Evolutionary conservation across 495 filamentous ascomycete species (phyloP).

Genomic region (Penicillium bovifimosum): DNA sequence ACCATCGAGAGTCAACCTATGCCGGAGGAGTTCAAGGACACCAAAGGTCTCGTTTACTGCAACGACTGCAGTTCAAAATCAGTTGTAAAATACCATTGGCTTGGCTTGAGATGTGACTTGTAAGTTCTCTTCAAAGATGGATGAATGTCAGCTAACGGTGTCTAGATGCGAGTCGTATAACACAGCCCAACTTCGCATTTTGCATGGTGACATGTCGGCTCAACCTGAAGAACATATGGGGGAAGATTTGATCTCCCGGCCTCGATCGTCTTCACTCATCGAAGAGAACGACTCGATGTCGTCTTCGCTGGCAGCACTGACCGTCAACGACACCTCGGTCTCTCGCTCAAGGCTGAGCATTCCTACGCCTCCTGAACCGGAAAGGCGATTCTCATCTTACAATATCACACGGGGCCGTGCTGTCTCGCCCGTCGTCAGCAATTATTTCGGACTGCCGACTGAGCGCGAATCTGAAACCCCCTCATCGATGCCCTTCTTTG

Average conservation of each 20-base stretch:
- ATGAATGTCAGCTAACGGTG: constrained; percentile 13
- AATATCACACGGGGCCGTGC: constrained; percentile 39
- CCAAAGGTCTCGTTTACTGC: constrained; percentile 77
- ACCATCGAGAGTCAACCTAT: constrained; percentile 87
- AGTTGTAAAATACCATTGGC: constrained; percentile 85
- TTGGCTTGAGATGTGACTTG: constrained; percentile 84
- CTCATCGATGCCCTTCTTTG: constrained; percentile 34
- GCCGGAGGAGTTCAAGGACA: constrained; percentile 74
- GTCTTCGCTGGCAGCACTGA: constrained; percentile 23
- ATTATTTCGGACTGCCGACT: constrained; percentile 44
- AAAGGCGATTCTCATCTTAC: constrained; percentile 29
- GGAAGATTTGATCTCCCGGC: constrained; percentile 13
- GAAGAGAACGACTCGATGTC: constrained; percentile 20
- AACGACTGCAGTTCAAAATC: constrained; percentile 91
- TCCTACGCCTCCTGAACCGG: constrained; percentile 20
- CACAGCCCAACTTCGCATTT: constrained; percentile 65
- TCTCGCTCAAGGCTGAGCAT: constrained; percentile 26
- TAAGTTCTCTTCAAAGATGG: constrained; percentile 24
- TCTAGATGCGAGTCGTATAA: constrained; percentile 73
- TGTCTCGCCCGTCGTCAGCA: constrained; percentile 35
- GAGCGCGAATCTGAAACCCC: constrained; percentile 30
- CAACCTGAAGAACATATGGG: constrained; percentile 21
- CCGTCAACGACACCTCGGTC: constrained; percentile 31
- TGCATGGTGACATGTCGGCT: constrained; percentile 37
- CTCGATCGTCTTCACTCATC: constrained; percentile 27